phyloP scores from a whole-genome alignment of 805 yeast genomes.

The Yamadazyma laniorum region DNA sequence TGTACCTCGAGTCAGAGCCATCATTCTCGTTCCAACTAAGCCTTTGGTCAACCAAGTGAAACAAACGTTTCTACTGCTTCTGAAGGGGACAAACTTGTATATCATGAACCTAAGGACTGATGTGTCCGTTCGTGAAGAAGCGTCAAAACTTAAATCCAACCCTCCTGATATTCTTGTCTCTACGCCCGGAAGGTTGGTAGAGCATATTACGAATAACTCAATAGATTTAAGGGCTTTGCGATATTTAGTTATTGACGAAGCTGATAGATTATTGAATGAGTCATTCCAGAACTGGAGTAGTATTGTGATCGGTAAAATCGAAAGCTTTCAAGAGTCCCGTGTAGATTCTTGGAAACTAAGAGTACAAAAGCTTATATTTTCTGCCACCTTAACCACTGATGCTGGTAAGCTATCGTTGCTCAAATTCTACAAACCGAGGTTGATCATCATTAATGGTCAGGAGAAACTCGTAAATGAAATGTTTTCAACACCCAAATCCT shows the following conservation, averaged over 20 bases:
- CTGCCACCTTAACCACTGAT: constrained; percentile 93
- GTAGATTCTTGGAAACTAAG: constrained; percentile 28
- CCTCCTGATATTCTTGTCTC: constrained; percentile 67
- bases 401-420: constrained; percentile 80
- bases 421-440: constrained; percentile 66
- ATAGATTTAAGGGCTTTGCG: constrained; percentile 52
- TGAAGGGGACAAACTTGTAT: constrained; percentile 66
- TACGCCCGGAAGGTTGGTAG: constrained; percentile 84
- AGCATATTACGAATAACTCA: constrained; percentile 50
- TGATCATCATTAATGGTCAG: constrained; percentile 68
- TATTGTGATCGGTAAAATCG: constrained; percentile 44
- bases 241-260: constrained; percentile 75
- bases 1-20: constrained; percentile 72
- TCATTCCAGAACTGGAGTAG: constrained; percentile 91
- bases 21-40: constrained; percentile 85
- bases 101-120: constrained; percentile 59
- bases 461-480: constrained; percentile 49
- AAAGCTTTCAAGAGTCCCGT: constrained; percentile 4
- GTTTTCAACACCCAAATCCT: constrained; percentile 56
- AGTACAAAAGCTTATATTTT: constrained; percentile 69
- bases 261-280: constrained; percentile 80
- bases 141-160: constrained; percentile 40
- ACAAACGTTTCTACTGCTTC: constrained; percentile 54
- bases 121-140: constrained; percentile 61
- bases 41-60: constrained; percentile 84